A percentile compares a stretch with the other conserved stretches of the same genome.
These are phyloP conservation scores for Salix udensis DNA, from an alignment of 345 rosid genomes.

Conservation along the genomic window DNA sequence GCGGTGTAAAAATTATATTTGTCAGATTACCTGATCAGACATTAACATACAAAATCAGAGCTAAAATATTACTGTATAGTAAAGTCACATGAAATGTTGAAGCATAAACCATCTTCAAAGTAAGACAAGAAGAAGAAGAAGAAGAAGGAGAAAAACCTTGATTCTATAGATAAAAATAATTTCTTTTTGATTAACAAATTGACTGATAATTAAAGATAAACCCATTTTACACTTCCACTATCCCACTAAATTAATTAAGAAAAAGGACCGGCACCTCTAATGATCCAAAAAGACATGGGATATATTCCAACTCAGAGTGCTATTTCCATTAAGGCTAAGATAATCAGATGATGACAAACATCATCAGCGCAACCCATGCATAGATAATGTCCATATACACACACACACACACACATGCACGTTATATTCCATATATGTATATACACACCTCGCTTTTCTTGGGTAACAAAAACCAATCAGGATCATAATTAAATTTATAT, in stretches of 20 bases:
- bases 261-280: constrained; percentile 11
- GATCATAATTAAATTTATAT: not conserved
- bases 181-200: not conserved
- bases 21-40: not conserved
- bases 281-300: constrained; percentile 24
- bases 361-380: not conserved
- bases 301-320: constrained; percentile 17
- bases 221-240: constrained; percentile 9
- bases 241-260: not conserved
- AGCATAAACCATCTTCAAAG: constrained; percentile 15
- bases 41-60: not conserved
- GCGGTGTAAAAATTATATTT: constrained; percentile 24
- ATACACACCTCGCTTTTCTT: not conserved
- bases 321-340: constrained; percentile 5
- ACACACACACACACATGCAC: not conserved
- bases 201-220: not conserved
- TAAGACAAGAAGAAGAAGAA: not conserved
- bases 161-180: not conserved
- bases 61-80: not conserved
- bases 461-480: not conserved
- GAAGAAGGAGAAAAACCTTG: not conserved
- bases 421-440: not conserved
- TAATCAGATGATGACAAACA: constrained; percentile 2
- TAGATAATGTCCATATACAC: not conserved
- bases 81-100: not conserved